These are phyloP conservation scores for Naematelia encephala DNA, from an alignment of 768 basidiomycete genomes.

Conservation along the genomic window DNA sequence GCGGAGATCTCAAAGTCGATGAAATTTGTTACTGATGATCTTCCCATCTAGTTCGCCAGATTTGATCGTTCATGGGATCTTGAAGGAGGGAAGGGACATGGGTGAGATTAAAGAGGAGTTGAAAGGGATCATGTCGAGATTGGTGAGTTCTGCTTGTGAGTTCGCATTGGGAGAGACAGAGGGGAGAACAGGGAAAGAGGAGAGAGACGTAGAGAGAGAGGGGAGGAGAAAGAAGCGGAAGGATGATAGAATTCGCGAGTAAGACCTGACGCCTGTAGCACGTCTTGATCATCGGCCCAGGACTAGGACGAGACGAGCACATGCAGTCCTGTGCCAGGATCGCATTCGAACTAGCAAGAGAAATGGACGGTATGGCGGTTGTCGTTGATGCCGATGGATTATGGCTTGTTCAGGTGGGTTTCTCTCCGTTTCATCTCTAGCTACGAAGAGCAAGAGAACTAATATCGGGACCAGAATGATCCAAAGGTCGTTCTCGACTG, in stretches of 20 bases:
- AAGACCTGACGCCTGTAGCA: constrained; percentile 57
- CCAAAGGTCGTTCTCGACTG: constrained; percentile 61
- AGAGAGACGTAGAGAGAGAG: neutral
- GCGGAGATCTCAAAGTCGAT: neutral
- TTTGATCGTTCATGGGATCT: constrained; percentile 92
- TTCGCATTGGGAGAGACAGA: neutral
- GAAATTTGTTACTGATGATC: neutral
- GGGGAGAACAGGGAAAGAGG: no score
- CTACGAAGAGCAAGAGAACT: neutral
- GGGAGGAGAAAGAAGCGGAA: no score
- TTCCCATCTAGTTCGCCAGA: constrained; percentile 54
- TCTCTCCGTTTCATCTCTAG: no score
- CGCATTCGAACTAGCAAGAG: constrained; percentile 69
- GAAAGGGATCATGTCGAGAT: constrained; percentile 68
- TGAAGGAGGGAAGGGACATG: constrained; percentile 65
- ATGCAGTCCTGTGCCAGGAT: constrained; percentile 80
- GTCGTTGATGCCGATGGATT: constrained; percentile 94
- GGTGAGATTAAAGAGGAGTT: constrained; percentile 46
- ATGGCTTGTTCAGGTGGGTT: constrained; percentile 60
- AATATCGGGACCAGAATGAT: constrained; percentile 58
- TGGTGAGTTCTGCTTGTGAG: constrained; percentile 49
- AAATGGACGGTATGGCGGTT: constrained; percentile 70
- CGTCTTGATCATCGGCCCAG: constrained; percentile 88
- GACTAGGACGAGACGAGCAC: constrained; percentile 82
- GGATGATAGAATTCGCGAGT: no score